Conservation (phyloP, 768 basidiomycete genomes). For the Dentipellis sp. region DNA sequence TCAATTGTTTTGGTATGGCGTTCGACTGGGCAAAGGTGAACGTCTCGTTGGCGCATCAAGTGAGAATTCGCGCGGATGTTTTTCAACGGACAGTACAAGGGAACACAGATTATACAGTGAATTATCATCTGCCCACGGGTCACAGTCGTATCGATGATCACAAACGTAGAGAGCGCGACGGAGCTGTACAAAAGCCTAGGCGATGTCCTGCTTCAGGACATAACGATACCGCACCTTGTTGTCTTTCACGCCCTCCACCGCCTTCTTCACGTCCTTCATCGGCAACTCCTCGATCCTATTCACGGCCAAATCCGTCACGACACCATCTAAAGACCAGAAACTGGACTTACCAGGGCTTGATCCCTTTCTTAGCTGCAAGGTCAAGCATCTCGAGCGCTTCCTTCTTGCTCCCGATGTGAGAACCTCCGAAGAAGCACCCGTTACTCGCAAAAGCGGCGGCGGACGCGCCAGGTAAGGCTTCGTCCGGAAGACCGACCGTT, state of each 20-base stretch:
- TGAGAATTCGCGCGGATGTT: no score
- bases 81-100: no score
- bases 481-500: constrained; percentile 48
- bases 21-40: no score
- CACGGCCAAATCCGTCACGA: neutral
- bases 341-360: neutral
- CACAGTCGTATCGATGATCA: no score
- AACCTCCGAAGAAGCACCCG: neutral
- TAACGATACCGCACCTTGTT: constrained; percentile 46
- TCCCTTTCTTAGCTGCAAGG: neutral
- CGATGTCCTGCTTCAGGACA: constrained; percentile 30
- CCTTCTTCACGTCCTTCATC: constrained; percentile 39
- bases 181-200: neutral
- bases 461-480: constrained; percentile 26
- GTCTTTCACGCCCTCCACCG: constrained; percentile 37
- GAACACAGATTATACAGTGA: no score
- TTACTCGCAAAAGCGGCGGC: constrained; percentile 19
- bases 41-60: no score
- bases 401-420: neutral
- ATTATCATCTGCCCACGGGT: no score
- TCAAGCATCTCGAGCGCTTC: neutral
- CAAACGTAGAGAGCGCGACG: neutral
- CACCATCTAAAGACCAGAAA: neutral
- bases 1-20: constrained; percentile 10
- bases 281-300: constrained; percentile 34